Base-by-base conservation (phyloP, 2,329 filamentous ascomycete species). In the Alternaria panax region DNA sequence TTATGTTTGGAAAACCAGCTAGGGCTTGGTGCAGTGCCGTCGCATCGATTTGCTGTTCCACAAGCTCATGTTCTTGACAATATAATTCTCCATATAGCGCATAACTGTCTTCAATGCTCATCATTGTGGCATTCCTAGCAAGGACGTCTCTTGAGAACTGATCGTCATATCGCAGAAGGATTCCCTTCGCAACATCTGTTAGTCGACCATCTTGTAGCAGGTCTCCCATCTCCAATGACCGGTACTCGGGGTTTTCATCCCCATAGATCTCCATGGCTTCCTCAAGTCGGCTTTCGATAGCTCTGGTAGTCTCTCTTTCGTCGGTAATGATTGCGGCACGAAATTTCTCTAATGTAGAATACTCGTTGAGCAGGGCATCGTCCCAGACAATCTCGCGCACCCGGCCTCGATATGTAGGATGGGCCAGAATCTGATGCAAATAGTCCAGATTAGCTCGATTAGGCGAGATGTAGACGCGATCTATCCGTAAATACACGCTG, bases 371-470 rank as follows among this genome's bases (percentile, higher is more conserved):
- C n/a, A 69, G 65, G n/a, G 69, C 67, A 51, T 80, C 77, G 24
- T 81, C 76, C 75, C 75, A 81, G 32, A 83, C 70, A 5, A 82
- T 73, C 54, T 83, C 80, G 4, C 47, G 60, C 7, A 83, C 67
- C 1, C 59, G 38, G 1, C 63, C 45, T 4, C 75, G 72, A 48
- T 78, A 77, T 1, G 41, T 56, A 5, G 76, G 71, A 59, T 82
- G 75, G 9, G 75, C 62, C 8, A 80, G 75, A 50, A 83, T 66
- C 14, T 71, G 67, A 2, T 72, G 67, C 22, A 80, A 73, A 5
- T 79, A 78, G 3, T 74, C 43, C 6, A 83, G 63, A 51, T 82
- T 77, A 22, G 72, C 69, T 4, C 74, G 73, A 50, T 79, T 81
- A 5, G 80, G 72, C 6, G 78, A 80, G 11, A 83, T 62, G 54